These are phyloP conservation scores for Clavulina sp. DNA, from an alignment of 768 basidiomycete genomes.

Conservation along the genomic window DNA sequence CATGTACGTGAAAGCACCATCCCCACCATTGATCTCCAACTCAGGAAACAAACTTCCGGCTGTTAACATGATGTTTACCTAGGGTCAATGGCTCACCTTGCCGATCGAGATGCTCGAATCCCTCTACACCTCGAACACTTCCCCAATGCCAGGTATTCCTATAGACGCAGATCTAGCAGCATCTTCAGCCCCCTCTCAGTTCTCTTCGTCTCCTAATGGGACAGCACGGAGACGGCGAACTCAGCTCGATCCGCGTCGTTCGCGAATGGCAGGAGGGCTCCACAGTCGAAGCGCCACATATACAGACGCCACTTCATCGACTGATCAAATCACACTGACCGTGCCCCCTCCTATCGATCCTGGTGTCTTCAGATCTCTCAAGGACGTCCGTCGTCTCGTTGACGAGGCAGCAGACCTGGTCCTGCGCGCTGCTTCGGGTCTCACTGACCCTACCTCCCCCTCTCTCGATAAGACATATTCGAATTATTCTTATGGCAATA, in stretches of 20 bases:
- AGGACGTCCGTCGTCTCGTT: conserved; percentile 59
- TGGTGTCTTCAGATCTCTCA: conserved; percentile 64
- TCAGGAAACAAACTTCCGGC: conserved; percentile 1
- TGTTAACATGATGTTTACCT: conserved; percentile 7
- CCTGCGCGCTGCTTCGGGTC: conserved; percentile 70
- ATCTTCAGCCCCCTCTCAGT: background rate
- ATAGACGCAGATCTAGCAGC: background rate
- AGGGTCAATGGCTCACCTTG: conserved; percentile 88
- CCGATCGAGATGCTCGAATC: conserved; percentile 75
- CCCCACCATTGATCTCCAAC: background rate
- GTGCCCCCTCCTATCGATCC: conserved; percentile 80
- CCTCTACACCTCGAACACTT: conserved; percentile 26
- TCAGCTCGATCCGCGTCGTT: too few species aligned
- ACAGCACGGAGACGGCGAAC: conserved; percentile 13
- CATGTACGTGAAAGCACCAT: conserved; percentile 40
- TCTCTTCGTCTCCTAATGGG: conserved; percentile 20
- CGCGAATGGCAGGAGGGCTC: background rate
- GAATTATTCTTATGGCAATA: conserved; percentile 25
- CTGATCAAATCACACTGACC: conserved; percentile 44
- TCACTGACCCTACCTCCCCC: conserved; percentile 44
- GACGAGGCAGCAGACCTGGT: conserved; percentile 82
- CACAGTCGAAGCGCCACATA: conserved; percentile 13
- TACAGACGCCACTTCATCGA: conserved; percentile 28
- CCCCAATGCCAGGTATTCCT: conserved; percentile 24
- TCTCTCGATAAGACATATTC: too few species aligned